Evolutionary conservation across 75 land plant genomes (phyloP), one percentile per base, ranked within the genome.

Genomic region (Cryptomeria japonica): DNA sequence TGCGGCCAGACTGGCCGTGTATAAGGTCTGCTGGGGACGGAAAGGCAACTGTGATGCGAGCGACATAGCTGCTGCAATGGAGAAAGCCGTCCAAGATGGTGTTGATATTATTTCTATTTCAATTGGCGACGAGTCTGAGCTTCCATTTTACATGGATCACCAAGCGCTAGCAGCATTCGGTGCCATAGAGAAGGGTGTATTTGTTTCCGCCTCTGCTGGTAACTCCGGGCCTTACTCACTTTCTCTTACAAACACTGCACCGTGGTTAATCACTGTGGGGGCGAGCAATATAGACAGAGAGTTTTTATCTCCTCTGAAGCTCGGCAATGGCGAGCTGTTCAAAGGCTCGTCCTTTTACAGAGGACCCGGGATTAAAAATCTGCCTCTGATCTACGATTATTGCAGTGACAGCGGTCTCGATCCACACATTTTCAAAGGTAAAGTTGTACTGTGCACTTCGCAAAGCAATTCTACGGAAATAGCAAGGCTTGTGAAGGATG

Each of bases 71-170:
- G 90, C 93, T 36, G 93, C 90, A 5, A 58, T 92, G 28, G 93
- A 92, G 32, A 88, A 87, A 13, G 93, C 93, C 18, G 70, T 91
- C 51, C 42, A 76, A 15, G 93, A 92, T 73, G 93, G 93, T 14
- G 93, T 89, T 18, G 92, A 92, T 25, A 84, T 92, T 25, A 32
- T 92, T 15, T 87, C 91, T 34, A 7, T 87, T 19, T 90, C 91
- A 32, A 36, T 90, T 15, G 89, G 90, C 58, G 44, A 0, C 0
- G 68, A 77, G 5, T 38, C 0, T 25, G 83, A 55, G 6, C 55
- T 73, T 34, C 8, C 4, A 38, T 76, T 87, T 47, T 84, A 88
- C 56, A 85, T 64, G 73, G 90, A 90, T 37, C 89, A 89, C 18
- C 46, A 82, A 38, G 80, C 90, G 9, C 58, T 90, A n/a, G 90